These are phyloP conservation scores for Circinella umbellata DNA, from an alignment of 371 early-diverging fungal species.

Conservation along the genomic window DNA sequence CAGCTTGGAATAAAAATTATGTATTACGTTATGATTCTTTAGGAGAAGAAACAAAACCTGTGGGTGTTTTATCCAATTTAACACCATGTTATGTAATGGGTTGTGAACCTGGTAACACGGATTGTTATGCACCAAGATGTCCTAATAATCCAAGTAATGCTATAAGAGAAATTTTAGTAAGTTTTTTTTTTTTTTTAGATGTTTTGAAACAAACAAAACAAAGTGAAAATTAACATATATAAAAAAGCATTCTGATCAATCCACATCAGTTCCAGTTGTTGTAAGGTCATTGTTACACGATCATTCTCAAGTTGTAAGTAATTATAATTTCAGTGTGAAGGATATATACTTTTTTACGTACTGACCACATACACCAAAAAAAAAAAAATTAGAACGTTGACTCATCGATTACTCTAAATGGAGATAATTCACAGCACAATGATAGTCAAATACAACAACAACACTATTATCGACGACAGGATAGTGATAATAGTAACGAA, in stretches of 20 bases:
- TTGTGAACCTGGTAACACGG: conserved; percentile 11
- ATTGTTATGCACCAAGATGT: conserved; percentile 23
- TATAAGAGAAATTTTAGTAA: conserved; percentile 9
- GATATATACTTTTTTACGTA: neutral
- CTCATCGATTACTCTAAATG: neutral
- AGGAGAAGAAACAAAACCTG: conserved; percentile 9
- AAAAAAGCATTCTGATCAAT: conserved; percentile 1
- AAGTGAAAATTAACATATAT: neutral
- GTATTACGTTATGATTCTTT: neutral
- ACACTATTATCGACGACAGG: neutral
- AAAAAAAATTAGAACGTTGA: neutral
- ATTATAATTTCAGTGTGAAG: too few relatives aligned
- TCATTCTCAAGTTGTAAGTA: conserved; percentile 1
- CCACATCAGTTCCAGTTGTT: neutral
- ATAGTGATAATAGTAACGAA: conserved; percentile 1
- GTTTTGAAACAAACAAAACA: too few relatives aligned
- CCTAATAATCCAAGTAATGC: conserved; percentile 15
- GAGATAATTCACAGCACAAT: neutral
- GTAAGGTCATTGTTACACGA: neutral
- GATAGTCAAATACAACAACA: too few relatives aligned
- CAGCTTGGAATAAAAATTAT: conserved; percentile 1
- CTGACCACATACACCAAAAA: neutral
- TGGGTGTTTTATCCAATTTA: conserved; percentile 15
- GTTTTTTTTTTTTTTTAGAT: neutral
- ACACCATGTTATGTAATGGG: conserved; percentile 19